Evolutionary conservation across 2,329 filamentous ascomycete genomes (phyloP).

Genomic region (Aspergillus vadensis): DNA sequence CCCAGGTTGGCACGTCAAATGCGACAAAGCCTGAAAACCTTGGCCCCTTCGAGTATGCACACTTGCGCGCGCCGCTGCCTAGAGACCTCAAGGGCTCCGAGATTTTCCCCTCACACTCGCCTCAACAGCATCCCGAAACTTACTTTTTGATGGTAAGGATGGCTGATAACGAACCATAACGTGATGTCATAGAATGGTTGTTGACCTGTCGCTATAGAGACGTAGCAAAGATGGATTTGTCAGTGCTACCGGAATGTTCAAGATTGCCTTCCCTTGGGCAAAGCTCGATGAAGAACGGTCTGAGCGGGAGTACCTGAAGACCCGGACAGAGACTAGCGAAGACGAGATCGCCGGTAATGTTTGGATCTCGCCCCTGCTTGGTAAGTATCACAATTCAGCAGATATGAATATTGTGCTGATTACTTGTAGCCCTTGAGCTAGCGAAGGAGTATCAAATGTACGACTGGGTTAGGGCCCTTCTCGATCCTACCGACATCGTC

Average conservation of each 20-base stretch:
- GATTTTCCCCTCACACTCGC: slow-evolving; percentile 77
- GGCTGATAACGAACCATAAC: no score
- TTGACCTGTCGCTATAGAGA: slow-evolving; percentile 45
- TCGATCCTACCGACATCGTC: slow-evolving; percentile 81
- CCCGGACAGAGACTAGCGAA: slow-evolving; percentile 73
- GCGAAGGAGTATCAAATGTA: slow-evolving; percentile 84
- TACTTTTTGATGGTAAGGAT: slow-evolving; percentile 84
- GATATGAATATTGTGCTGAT: slow-evolving; percentile 13
- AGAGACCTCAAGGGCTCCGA: slow-evolving; percentile 85
- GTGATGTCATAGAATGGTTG: background rate
- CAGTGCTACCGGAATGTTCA: slow-evolving; percentile 70
- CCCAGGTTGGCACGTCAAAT: slow-evolving; percentile 68
- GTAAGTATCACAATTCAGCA: slow-evolving; percentile 43
- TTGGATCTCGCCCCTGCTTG: slow-evolving; percentile 82
- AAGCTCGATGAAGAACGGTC: slow-evolving; percentile 59
- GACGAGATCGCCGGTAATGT: slow-evolving; percentile 97
- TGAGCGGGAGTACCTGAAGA: slow-evolving; percentile 77
- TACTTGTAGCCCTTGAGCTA: slow-evolving; percentile 70
- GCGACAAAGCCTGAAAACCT: slow-evolving; percentile 73
- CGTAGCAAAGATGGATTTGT: slow-evolving; percentile 67
- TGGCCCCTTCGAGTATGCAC: slow-evolving; percentile 91
- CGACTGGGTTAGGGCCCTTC: slow-evolving; percentile 86
- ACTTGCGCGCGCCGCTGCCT: slow-evolving; percentile 87
- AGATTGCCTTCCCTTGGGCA: slow-evolving; percentile 68
- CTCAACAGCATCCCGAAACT: slow-evolving; percentile 70